Evolutionary conservation across 176 grass and related monocot species (phyloP).

Genomic region (Avena eriantha): DNA sequence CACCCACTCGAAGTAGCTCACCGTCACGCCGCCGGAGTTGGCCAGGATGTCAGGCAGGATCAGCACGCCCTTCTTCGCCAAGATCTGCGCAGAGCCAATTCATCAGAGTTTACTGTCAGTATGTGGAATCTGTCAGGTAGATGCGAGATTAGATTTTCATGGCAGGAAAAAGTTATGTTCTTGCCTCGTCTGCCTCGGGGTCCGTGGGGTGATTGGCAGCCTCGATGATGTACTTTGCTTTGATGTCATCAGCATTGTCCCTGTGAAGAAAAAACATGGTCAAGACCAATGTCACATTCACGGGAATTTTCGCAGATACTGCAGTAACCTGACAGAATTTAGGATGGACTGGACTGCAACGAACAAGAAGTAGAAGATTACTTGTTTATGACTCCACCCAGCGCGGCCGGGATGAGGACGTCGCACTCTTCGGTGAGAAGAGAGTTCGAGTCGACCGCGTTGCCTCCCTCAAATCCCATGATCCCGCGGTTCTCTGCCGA

Average conservation of each 20-base stretch:
- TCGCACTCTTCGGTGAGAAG: conserved; percentile 88
- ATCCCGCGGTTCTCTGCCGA: conserved; percentile 59
- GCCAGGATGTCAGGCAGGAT: conserved; percentile 93
- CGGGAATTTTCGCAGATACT: not conserved
- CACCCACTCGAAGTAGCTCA: conserved; percentile 99
- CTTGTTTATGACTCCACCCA: conserved; percentile 89
- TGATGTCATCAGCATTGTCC: conserved; percentile 93
- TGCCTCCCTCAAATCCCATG: conserved; percentile 71
- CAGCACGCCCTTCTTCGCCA: conserved; percentile 91
- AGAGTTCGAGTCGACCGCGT: conserved; percentile 57
- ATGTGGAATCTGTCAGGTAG: not conserved
- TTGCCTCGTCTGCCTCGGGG: conserved; percentile 92
- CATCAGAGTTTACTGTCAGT: not conserved
- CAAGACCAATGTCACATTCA: not conserved
- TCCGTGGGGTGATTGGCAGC: conserved; percentile 98
- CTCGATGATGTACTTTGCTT: conserved; percentile 93
- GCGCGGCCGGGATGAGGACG: conserved; percentile 82
- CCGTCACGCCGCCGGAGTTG: conserved; percentile 82
- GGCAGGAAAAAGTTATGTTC: not conserved
- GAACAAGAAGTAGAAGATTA: conserved; percentile 28
- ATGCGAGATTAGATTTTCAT: not conserved
- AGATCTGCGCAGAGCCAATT: conserved; percentile 58
- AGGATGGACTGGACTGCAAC: not conserved
- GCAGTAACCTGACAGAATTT: not conserved
- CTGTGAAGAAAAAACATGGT: conserved; percentile 15